These are phyloP conservation scores for Scytalidium lignicola DNA, from an alignment of 2,329 filamentous ascomycete genomes.

Conservation along the genomic window DNA sequence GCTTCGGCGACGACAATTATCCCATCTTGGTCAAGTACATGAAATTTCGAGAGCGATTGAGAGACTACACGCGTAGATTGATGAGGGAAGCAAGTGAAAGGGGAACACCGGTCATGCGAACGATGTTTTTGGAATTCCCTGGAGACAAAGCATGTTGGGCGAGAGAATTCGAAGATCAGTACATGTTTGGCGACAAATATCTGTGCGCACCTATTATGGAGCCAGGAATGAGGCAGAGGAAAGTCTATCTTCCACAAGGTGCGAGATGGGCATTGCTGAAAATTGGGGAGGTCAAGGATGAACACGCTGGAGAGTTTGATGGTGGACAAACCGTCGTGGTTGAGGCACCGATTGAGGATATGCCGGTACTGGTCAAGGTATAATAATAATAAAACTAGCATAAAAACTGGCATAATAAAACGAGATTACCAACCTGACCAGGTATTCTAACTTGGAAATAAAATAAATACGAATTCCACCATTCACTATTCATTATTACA, in stretches of 20 bases:
- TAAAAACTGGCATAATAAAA: no score
- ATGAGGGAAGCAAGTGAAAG: constrained; percentile 55
- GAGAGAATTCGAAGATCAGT: constrained; percentile 54
- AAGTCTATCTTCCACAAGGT: constrained; percentile 48
- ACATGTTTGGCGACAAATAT: constrained; percentile 59
- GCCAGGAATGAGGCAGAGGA: constrained; percentile 37
- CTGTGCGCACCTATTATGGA: constrained; percentile 51
- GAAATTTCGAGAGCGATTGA: constrained; percentile 48
- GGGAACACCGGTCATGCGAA: constrained; percentile 56
- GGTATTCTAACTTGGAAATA: no score
- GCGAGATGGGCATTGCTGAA: constrained; percentile 34
- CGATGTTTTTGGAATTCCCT: constrained; percentile 60
- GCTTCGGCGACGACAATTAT: constrained; percentile 54
- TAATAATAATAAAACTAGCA: no score
- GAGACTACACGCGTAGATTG: constrained; percentile 49
- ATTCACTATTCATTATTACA: no score
- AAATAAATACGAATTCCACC: no score
- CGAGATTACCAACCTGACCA: no score
- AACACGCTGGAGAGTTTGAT: constrained; percentile 25
- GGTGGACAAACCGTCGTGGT: constrained; percentile 34
- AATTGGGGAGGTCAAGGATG: constrained; percentile 28
- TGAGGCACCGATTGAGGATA: constrained; percentile 36
- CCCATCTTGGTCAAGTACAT: constrained; percentile 55
- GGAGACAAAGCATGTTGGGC: constrained; percentile 47
- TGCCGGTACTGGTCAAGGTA: constrained; percentile 35